phyloP scores from a whole-genome alignment of 169 alveolate species.

The Cyclospora cayetanensis region DNA sequence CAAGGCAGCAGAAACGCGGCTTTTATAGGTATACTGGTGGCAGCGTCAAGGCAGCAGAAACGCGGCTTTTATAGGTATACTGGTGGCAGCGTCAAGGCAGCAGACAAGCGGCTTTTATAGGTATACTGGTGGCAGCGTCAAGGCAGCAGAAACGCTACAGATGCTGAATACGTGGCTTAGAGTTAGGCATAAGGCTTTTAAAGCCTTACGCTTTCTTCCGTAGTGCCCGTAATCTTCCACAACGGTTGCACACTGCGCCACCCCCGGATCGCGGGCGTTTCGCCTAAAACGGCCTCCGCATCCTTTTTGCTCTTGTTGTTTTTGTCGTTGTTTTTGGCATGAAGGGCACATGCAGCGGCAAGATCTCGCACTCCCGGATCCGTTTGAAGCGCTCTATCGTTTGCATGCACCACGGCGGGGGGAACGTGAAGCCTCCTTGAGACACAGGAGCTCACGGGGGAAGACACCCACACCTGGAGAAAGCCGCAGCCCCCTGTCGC shows the following conservation, averaged over 20 bases:
- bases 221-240: background rate
- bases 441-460: background rate
- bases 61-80: no score
- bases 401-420: background rate
- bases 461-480: slow-evolving; percentile 5
- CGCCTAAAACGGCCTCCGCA: no score
- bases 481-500: slow-evolving; percentile 2
- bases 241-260: background rate
- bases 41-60: no score
- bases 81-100: no score
- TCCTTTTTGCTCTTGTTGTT: background rate
- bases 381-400: background rate
- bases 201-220: background rate
- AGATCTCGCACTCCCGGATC: background rate
- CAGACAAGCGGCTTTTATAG: no score
- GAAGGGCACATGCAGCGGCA: background rate
- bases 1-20: no score
- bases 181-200: no score
- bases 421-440: background rate
- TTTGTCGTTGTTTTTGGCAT: background rate
- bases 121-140: no score
- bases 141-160: no score
- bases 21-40: no score
- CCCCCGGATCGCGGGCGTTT: background rate
- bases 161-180: no score